These are phyloP conservation scores for Sophora flavescens DNA, from an alignment of 306 rosid species.

Conservation along the genomic window DNA sequence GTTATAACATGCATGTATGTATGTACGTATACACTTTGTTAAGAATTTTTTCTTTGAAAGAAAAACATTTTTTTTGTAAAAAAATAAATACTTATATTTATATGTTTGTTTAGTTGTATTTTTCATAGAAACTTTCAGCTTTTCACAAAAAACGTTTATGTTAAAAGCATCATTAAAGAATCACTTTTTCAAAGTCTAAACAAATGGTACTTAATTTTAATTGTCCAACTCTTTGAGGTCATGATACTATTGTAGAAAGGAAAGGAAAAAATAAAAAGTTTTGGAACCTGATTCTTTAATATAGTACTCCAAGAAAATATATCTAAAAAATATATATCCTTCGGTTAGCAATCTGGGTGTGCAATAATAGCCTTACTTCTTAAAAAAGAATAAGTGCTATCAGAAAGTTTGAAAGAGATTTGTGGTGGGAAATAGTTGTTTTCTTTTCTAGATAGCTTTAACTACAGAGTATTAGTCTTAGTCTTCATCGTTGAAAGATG, in stretches of 20 bases:
- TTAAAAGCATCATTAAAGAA: no score
- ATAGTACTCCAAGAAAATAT: conserved; percentile 30
- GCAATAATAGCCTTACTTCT: conserved; percentile 30
- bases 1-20: conserved; percentile 20
- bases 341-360: conserved; percentile 38
- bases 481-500: neutral
- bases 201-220: neutral
- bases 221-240: neutral
- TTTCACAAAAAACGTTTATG: no score
- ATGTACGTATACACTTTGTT: neutral
- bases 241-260: neutral
- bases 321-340: conserved; percentile 35
- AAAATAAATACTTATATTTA: no score
- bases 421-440: conserved; percentile 30
- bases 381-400: conserved; percentile 34
- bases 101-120: no score
- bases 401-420: conserved; percentile 46
- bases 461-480: neutral
- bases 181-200: no score
- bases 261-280: neutral
- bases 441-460: conserved; percentile 30
- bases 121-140: no score
- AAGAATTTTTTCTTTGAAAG: no score
- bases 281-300: conserved; percentile 46
- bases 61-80: no score